phyloP scores from a whole-genome alignment of 371 early-diverging fungal species.

The Basidiobolus meristosporus region DNA sequence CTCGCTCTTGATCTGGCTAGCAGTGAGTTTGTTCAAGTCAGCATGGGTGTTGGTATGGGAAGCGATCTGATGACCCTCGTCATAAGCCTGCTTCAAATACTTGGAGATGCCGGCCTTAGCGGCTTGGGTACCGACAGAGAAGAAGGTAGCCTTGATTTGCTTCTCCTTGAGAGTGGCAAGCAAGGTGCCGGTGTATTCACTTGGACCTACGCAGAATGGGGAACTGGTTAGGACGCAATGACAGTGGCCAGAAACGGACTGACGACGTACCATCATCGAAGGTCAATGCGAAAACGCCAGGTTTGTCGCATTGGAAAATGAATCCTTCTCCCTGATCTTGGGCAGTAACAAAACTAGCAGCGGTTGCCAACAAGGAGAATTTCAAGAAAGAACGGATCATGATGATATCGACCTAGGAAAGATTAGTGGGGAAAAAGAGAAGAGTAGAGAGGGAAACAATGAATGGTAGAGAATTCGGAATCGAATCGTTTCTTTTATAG shows the following conservation, averaged over 20 bases:
- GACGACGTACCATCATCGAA: conserved; percentile 23
- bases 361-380: too few relatives aligned
- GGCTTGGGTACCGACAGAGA: conserved; percentile 23
- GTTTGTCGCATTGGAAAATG: background rate
- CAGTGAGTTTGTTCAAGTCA: conserved; percentile 15
- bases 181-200: conserved; percentile 3
- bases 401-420: too few relatives aligned
- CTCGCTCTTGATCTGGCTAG: conserved; percentile 8
- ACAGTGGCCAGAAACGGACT: conserved; percentile 8
- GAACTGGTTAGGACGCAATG: background rate
- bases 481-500: too few relatives aligned
- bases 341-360: too few relatives aligned
- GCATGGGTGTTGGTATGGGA: conserved; percentile 25
- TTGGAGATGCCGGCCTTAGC: background rate
- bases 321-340: too few relatives aligned
- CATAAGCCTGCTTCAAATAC: background rate
- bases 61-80: conserved; percentile 20
- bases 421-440: too few relatives aligned
- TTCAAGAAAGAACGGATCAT: too few relatives aligned
- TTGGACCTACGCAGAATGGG: conserved; percentile 5
- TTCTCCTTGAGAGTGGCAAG: conserved; percentile 18
- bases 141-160: conserved; percentile 38
- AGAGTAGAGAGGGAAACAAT: too few relatives aligned
- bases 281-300: conserved; percentile 9
- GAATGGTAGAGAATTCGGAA: too few relatives aligned